These are phyloP conservation scores for Herpetomonas samuelpessoai DNA, from an alignment of 208 protist species.

Conservation along the genomic window DNA sequence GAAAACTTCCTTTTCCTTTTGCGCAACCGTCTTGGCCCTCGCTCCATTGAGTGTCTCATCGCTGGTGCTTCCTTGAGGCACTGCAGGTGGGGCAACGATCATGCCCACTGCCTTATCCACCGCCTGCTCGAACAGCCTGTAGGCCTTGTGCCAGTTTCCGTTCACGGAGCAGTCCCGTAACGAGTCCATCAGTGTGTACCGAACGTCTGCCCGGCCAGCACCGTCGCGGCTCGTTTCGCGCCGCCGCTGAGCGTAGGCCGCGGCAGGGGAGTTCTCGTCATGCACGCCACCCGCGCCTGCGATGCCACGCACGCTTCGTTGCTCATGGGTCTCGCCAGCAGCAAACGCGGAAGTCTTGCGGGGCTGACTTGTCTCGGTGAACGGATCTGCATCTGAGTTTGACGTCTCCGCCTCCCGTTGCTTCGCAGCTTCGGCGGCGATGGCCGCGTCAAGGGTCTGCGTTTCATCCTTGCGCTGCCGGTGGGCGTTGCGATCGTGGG, in stretches of 20 bases:
- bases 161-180: slow-evolving; percentile 61
- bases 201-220: neutral
- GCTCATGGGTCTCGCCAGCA: neutral
- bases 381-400: too few species aligned
- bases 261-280: slow-evolving; percentile 17
- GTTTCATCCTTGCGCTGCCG: neutral
- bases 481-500: slow-evolving; percentile 15
- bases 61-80: neutral
- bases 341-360: neutral
- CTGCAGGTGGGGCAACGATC: slow-evolving; percentile 14
- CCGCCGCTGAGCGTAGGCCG: slow-evolving; percentile 13
- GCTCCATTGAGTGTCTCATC: neutral
- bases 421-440: neutral
- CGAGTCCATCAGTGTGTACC: slow-evolving; percentile 55
- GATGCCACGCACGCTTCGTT: slow-evolving; percentile 16
- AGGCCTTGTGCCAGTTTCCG: slow-evolving; percentile 55
- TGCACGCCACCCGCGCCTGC: slow-evolving; percentile 21
- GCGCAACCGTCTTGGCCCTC: slow-evolving; percentile 4
- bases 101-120: slow-evolving; percentile 13
- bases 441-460: slow-evolving; percentile 6
- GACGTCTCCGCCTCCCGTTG: neutral
- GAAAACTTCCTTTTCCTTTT: slow-evolving; percentile 30
- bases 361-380: too few species aligned
- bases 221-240: slow-evolving; percentile 1
- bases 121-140: slow-evolving; percentile 48